These are phyloP conservation scores for Daldinia eschscholtzii DNA, from an alignment of 2,329 filamentous ascomycete genomes.

Conservation along the genomic window DNA sequence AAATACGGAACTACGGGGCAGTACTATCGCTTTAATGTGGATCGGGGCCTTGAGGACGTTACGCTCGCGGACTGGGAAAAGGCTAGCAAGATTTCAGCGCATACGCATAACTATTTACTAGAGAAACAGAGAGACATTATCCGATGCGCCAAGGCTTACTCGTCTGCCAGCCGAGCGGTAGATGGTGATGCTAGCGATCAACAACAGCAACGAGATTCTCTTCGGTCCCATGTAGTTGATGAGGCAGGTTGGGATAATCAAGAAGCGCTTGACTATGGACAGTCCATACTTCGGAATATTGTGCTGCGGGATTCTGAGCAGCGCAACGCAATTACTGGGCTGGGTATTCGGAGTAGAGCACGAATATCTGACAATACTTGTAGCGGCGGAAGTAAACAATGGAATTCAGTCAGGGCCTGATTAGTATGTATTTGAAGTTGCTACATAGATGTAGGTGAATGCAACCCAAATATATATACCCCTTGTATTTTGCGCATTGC, in stretches of 20 bases:
- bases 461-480: no score
- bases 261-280: neutral
- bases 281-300: neutral
- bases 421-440: neutral
- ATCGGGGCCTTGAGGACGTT: neutral
- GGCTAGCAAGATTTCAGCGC: neutral
- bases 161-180: neutral
- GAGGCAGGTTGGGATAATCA: neutral
- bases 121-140: neutral
- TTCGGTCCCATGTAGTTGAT: neutral
- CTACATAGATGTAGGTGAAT: no score
- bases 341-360: neutral
- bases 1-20: neutral
- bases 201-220: neutral
- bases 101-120: neutral
- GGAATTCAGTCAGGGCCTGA: neutral
- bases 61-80: neutral
- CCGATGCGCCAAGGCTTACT: neutral
- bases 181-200: neutral
- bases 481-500: no score
- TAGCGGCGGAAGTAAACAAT: neutral
- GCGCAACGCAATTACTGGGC: neutral
- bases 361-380: neutral
- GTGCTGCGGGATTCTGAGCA: neutral
- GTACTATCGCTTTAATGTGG: neutral